Conservation (phyloP, 2,329 filamentous ascomycete species). For the Pseudogymnoascus sp. region DNA sequence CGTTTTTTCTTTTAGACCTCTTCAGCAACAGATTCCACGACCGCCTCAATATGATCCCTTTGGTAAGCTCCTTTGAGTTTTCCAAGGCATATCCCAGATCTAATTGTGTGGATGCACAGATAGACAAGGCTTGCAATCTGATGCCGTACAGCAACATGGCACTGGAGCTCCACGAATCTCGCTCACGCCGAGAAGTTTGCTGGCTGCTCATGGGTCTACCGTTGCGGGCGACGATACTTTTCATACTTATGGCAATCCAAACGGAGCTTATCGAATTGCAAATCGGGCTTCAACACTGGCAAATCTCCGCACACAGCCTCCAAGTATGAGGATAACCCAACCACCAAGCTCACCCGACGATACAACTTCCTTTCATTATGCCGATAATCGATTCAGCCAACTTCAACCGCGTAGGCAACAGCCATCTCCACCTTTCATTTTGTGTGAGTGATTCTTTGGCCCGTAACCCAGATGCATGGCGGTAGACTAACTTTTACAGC, state of each 20-base stretch:
- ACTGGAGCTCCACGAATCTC: neutral
- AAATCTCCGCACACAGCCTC: constrained; percentile 5
- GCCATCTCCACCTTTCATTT: constrained; percentile 24
- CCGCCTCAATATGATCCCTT: neutral
- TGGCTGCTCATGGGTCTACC: neutral
- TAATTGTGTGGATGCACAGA: neutral
- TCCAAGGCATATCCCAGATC: neutral
- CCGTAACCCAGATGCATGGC: neutral
- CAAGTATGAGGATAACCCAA: neutral
- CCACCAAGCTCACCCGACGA: neutral
- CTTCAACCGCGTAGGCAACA: constrained; percentile 24
- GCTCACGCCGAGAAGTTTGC: neutral
- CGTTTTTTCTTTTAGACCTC: neutral
- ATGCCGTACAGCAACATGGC: neutral
- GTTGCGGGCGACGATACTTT: neutral
- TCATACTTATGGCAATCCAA: neutral
- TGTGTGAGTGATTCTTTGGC: constrained; percentile 20
- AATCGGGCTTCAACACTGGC: constrained; percentile 2
- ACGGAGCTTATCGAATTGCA: neutral
- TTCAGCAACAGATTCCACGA: neutral
- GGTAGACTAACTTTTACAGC: neutral
- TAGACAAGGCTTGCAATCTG: neutral
- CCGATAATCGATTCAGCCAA: constrained; percentile 16
- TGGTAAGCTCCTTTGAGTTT: neutral
- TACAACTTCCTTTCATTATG: constrained; percentile 16